A percentile compares a stretch with the other conserved stretches of the same genome.
Evolutionary conservation across 129 eudicot genomes (phyloP).

Genomic region (Artemisia annua): DNA sequence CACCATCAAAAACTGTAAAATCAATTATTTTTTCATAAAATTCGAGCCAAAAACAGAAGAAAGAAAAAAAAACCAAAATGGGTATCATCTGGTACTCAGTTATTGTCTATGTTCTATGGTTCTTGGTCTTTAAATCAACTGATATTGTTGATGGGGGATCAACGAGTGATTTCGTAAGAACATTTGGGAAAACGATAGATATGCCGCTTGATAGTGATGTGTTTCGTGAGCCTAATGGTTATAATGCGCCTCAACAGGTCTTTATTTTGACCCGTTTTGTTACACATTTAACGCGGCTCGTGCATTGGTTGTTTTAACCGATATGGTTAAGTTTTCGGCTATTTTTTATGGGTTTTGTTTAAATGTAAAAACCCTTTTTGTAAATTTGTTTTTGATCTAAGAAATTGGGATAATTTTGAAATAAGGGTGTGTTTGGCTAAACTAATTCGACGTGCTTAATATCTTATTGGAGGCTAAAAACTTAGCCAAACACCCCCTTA

Average conservation of each 20-base stretch:
- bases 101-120: slow-evolving; percentile 11
- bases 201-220: slow-evolving; percentile 86
- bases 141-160: slow-evolving; percentile 51
- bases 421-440: too few relatives aligned
- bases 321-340: not conserved
- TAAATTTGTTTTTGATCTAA: slow-evolving; percentile 5
- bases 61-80: not conserved
- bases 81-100: slow-evolving; percentile 19
- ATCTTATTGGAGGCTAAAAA: too few relatives aligned
- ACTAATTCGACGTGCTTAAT: too few relatives aligned
- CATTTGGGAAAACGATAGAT: slow-evolving; percentile 47
- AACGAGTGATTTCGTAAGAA: slow-evolving; percentile 65
- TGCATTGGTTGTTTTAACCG: not conserved
- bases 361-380: not conserved
- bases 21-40: not conserved
- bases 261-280: slow-evolving; percentile 15
- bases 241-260: slow-evolving; percentile 96
- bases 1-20: not conserved
- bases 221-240: slow-evolving; percentile 67
- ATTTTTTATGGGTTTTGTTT: slow-evolving; percentile 11
- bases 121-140: slow-evolving; percentile 23
- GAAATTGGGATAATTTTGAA: too few relatives aligned
- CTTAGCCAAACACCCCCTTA: too few relatives aligned
- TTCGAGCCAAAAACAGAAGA: not conserved
- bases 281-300: not conserved